These are phyloP conservation scores for Psilocybe tampanensis DNA, from an alignment of 768 basidiomycete species.

Conservation along the genomic window DNA sequence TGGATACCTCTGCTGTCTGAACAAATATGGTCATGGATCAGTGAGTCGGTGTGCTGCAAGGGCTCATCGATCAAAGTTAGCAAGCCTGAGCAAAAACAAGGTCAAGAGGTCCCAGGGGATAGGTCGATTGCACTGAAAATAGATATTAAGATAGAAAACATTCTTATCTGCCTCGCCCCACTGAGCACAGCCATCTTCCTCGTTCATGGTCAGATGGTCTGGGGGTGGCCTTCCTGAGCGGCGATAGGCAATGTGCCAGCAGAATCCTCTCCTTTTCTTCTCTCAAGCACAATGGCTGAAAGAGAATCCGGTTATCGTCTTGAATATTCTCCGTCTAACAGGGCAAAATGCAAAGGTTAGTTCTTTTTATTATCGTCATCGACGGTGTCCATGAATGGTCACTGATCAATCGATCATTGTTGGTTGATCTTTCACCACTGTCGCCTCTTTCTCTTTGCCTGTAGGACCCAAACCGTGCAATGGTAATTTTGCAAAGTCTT, in stretches of 20 bases:
- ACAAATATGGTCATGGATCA: too few relatives aligned
- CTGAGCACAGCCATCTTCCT: conserved; percentile 21
- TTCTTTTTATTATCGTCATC: conserved; percentile 20
- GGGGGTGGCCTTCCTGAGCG: conserved; percentile 14
- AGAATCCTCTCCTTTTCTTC: conserved; percentile 38
- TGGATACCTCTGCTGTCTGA: too few relatives aligned
- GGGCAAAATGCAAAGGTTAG: conserved; percentile 82
- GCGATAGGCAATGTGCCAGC: conserved; percentile 47
- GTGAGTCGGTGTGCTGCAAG: too few relatives aligned
- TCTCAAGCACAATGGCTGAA: conserved; percentile 37
- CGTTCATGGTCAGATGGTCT: conserved; percentile 17
- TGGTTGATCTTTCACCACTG: background rate
- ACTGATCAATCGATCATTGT: conserved; percentile 18
- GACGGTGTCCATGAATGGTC: conserved; percentile 1
- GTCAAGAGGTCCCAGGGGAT: conserved; percentile 5
- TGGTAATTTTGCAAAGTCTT: conserved; percentile 45
- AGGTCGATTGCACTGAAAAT: conserved; percentile 8
- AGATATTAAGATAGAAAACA: conserved; percentile 28
- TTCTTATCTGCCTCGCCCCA: conserved; percentile 21
- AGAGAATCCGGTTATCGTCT: conserved; percentile 73
- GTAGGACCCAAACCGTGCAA: conserved; percentile 77
- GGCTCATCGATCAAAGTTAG: too few relatives aligned
- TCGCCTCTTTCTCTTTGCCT: conserved; percentile 22
- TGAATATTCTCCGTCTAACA: conserved; percentile 69
- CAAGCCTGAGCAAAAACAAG: conserved; percentile 6